phyloP scores from a whole-genome alignment of 306 rosid species.

The Phaseolus lunatus region DNA sequence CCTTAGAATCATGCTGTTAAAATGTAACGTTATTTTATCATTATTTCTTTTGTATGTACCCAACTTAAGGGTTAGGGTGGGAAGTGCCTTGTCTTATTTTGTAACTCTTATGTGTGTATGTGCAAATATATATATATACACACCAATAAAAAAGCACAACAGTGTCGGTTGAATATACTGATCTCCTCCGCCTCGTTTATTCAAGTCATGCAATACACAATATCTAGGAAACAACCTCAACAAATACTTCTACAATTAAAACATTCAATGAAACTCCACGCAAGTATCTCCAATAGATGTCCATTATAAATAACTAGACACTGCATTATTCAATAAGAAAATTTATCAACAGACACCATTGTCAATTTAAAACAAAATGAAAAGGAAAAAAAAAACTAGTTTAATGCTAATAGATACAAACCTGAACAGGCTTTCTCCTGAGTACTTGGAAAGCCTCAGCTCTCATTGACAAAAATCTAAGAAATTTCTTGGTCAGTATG shows the following conservation, averaged over 20 bases:
- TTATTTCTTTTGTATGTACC: no score
- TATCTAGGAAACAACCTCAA: conserved; percentile 40
- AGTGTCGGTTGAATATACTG: no score
- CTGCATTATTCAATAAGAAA: conserved; percentile 14
- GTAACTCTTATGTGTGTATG: no score
- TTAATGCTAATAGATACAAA: conserved; percentile 42
- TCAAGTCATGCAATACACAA: conserved; percentile 3
- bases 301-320: conserved; percentile 30
- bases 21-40: no score
- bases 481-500: conserved; percentile 92
- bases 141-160: no score
- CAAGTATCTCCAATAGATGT: conserved; percentile 24
- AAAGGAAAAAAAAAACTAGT: not conserved
- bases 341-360: conserved; percentile 33
- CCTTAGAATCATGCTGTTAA: not conserved
- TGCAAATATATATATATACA: no score
- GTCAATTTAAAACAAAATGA: not conserved
- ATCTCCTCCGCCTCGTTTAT: no score
- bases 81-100: no score
- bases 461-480: conserved; percentile 96
- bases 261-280: conserved; percentile 16
- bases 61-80: no score
- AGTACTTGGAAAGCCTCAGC: conserved; percentile 98
- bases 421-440: conserved; percentile 98
- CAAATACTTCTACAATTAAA: conserved; percentile 10